Percentiles rank a stretch among this genome's conserved stretches.
phyloP scores from a whole-genome alignment of 2,329 filamentous ascomycete genomes.

The Botrytis paeoniae region DNA sequence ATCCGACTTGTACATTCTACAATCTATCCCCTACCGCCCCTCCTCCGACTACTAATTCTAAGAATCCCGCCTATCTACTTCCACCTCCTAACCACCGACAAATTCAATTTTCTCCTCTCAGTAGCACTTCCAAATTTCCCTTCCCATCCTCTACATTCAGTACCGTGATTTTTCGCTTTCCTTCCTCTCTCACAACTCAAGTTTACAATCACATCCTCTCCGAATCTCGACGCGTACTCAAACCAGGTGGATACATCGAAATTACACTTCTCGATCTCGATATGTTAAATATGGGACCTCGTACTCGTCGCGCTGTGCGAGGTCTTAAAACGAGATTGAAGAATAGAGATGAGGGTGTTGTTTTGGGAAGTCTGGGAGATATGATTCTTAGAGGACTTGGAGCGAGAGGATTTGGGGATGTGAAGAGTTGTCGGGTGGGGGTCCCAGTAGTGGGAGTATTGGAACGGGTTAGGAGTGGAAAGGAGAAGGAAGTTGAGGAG shows the following conservation, averaged over 20 bases:
- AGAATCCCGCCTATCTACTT: conserved; percentile 49
- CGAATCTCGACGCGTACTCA: conserved; percentile 74
- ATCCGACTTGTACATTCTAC: conserved; percentile 71
- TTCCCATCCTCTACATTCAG: conserved; percentile 75
- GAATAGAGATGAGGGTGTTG: conserved; percentile 55
- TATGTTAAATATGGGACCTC: conserved; percentile 76
- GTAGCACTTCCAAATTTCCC: conserved; percentile 58
- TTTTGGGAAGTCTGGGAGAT: conserved; percentile 58
- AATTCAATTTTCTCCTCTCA: conserved; percentile 53
- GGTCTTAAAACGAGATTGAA: conserved; percentile 70
- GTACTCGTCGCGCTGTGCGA: conserved; percentile 65
- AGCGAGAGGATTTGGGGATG: conserved; percentile 64
- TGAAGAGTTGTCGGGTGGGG: conserved; percentile 75
- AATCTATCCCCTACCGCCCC: conserved; percentile 60
- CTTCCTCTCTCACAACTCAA: conserved; percentile 63
- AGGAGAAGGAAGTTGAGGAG: conserved; percentile 14
- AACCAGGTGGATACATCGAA: conserved; percentile 77
- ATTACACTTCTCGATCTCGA: conserved; percentile 75
- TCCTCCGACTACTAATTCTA: conserved; percentile 41
- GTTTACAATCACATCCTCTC: conserved; percentile 69
- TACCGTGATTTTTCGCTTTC: conserved; percentile 74
- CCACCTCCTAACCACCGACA: conserved; percentile 72
- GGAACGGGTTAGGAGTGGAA: background rate
- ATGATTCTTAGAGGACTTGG: conserved; percentile 65
- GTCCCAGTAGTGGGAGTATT: conserved; percentile 66